phyloP scores from a whole-genome alignment of 352 stramenopile species.

The Phytophthora lateralis region DNA sequence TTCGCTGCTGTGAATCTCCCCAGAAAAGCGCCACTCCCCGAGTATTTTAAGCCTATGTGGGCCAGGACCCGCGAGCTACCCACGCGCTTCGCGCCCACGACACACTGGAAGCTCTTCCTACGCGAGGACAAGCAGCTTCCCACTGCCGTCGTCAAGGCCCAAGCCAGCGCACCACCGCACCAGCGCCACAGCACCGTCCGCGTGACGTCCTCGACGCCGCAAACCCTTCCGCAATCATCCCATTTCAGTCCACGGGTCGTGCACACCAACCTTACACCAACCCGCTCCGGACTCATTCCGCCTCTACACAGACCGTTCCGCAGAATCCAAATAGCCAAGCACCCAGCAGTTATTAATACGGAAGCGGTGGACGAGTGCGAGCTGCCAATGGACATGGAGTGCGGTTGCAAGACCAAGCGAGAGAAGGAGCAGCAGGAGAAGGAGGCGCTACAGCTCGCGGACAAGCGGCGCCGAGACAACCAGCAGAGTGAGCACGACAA shows the following conservation, averaged over 20 bases:
- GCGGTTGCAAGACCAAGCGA: not conserved
- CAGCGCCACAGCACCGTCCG: slow-evolving; percentile 39
- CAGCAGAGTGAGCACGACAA: slow-evolving; percentile 15
- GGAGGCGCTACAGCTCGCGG: slow-evolving; percentile 12
- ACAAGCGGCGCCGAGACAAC: slow-evolving; percentile 7
- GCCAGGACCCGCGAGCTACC: slow-evolving; percentile 37
- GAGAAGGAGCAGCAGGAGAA: not conserved
- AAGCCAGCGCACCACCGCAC: slow-evolving; percentile 19
- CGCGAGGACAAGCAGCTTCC: slow-evolving; percentile 32
- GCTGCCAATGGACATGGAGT: not conserved
- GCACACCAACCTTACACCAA: slow-evolving; percentile 21
- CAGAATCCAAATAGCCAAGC: not conserved
- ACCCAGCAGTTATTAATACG: not conserved
- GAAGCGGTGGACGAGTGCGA: slow-evolving; percentile 3
- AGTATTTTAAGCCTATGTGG: slow-evolving; percentile 32
- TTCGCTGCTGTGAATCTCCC: slow-evolving; percentile 1
- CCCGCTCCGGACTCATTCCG: slow-evolving; percentile 13
- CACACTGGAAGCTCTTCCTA: slow-evolving; percentile 38
- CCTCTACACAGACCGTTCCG: slow-evolving; percentile 23
- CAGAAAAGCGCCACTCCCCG: slow-evolving; percentile 1
- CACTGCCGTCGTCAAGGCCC: slow-evolving; percentile 9
- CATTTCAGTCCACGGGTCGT: slow-evolving; percentile 21
- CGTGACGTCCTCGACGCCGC: not conserved
- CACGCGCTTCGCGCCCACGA: slow-evolving; percentile 30
- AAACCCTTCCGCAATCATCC: slow-evolving; percentile 10